Percentiles rank a stretch among this genome's conserved stretches.
These are phyloP conservation scores for Phytophthora europaea DNA, from an alignment of 352 stramenopile species.

Conservation along the genomic window DNA sequence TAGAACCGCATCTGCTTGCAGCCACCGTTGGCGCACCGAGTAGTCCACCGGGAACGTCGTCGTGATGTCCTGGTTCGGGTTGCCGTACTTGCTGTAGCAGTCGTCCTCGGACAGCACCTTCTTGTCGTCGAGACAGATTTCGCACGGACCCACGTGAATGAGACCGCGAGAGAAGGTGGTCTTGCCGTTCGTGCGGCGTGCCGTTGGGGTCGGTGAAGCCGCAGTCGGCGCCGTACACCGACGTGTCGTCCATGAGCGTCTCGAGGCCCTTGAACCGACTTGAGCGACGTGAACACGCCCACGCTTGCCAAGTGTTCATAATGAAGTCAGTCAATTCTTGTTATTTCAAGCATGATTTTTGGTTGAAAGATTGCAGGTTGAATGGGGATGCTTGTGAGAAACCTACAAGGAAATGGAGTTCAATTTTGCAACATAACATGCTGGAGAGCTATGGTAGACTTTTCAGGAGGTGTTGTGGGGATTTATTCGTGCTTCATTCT, in stretches of 20 bases:
- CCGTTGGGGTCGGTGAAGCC: slow-evolving; percentile 33
- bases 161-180: slow-evolving; percentile 30
- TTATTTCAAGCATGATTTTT: too few species aligned
- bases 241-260: slow-evolving; percentile 36
- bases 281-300: slow-evolving; percentile 98
- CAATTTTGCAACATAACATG: too few species aligned
- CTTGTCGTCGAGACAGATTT: slow-evolving; percentile 41
- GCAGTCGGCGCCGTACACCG: slow-evolving; percentile 31
- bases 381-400: too few species aligned
- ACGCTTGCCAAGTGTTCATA: too few species aligned
- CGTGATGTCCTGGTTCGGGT: slow-evolving; percentile 32
- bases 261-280: slow-evolving; percentile 26
- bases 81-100: slow-evolving; percentile 34
- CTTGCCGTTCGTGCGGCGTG: slow-evolving; percentile 25
- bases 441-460: too few species aligned
- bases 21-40: slow-evolving; percentile 27
- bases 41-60: slow-evolving; percentile 46
- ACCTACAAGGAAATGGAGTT: too few species aligned
- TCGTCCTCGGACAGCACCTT: slow-evolving; percentile 41
- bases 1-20: slow-evolving; percentile 30
- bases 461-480: too few species aligned
- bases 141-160: slow-evolving; percentile 31
- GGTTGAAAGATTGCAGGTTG: too few species aligned
- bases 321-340: too few species aligned
- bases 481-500: too few species aligned